Base-by-base conservation (phyloP, 345 rosid genomes). In the Arabidopsis arenosa region DNA sequence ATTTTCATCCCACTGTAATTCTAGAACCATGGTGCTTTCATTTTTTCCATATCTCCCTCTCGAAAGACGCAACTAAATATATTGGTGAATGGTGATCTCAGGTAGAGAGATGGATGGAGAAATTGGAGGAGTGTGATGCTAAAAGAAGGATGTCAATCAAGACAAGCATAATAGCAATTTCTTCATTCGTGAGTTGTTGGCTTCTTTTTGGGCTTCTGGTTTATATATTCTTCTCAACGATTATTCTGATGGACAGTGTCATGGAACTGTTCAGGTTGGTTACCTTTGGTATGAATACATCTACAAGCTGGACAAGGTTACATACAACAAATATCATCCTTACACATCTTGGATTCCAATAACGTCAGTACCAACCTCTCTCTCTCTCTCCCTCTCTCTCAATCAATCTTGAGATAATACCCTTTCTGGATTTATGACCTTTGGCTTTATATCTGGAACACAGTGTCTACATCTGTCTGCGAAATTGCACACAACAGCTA, bases 61-160 rank as follows among this genome's bases (percentile, higher is more conserved):
- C 65, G 30, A 57, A 30, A 53, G 30, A 18, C 2, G 30, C 55
- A 9, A 8, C 6, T 17, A 3, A 51, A 51, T 51, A 0, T 18
- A 9, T 18, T 76, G 79, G 64, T 18, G 21, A 18, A 18, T 18
- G 21, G 21, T 60, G 37, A 59, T 57, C 51, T 71, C 82, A 93
- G 98, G 92, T 88, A 32, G 98, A 93, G 90, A 93, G 85, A 83
- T 93, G 91, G 97, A 89, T 89, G 94, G 98, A 93, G 60, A 93
- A 86, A 84, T 76, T 93, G 85, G 98, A 93, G 83, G 98, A 93
- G 80, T 81, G 87, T 78, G 96, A 93, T 82, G 68, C 85, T 32
- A 91, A 79, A 86, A 88, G 76, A 84, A 88, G 78, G 81, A 60
- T 80, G 9, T 74, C 88, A 32, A 87, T 93, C 74, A 93, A 90